A percentile compares a stretch with the other conserved stretches of the same genome.
phyloP scores from a whole-genome alignment of 208 protist genomes.

The Wallacemonas collosoma region DNA sequence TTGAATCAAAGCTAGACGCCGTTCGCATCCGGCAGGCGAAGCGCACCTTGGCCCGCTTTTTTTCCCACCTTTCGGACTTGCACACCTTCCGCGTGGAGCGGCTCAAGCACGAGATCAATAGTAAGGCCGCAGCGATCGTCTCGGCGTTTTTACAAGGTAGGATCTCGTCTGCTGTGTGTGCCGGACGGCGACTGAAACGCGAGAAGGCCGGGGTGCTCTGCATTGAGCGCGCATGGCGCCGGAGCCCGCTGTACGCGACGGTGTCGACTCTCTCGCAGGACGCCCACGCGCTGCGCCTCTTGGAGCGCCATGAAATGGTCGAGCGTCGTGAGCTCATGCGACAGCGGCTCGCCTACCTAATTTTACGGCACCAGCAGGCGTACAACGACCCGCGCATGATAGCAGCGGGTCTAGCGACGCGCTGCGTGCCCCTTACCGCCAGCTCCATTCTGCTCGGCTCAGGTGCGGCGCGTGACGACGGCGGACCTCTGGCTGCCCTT shows the following conservation, averaged over 20 bases:
- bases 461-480: not conserved
- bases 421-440: slow-evolving; percentile 15
- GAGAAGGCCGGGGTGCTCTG: slow-evolving; percentile 20
- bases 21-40: slow-evolving; percentile 38
- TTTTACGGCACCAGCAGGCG: slow-evolving; percentile 59
- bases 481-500: not conserved
- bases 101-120: not conserved
- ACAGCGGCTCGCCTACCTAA: slow-evolving; percentile 42
- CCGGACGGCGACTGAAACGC: not conserved
- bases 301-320: slow-evolving; percentile 52
- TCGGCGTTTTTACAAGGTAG: slow-evolving; percentile 24
- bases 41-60: slow-evolving; percentile 28
- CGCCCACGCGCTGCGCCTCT: slow-evolving; percentile 32
- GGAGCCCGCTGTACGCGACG: slow-evolving; percentile 21
- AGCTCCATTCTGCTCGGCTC: slow-evolving; percentile 11
- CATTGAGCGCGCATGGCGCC: slow-evolving; percentile 59
- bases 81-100: not conserved
- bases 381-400: slow-evolving; percentile 61
- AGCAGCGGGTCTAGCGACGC: slow-evolving; percentile 28
- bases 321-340: slow-evolving; percentile 67
- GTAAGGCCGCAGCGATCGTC: slow-evolving; percentile 15
- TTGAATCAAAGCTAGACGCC: slow-evolving; percentile 26
- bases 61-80: slow-evolving; percentile 22
- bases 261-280: slow-evolving; percentile 27
- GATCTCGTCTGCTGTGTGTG: not conserved